Evolutionary conservation across 805 yeast species (phyloP).

Genomic region (Metschnikowia bowlesiae): DNA sequence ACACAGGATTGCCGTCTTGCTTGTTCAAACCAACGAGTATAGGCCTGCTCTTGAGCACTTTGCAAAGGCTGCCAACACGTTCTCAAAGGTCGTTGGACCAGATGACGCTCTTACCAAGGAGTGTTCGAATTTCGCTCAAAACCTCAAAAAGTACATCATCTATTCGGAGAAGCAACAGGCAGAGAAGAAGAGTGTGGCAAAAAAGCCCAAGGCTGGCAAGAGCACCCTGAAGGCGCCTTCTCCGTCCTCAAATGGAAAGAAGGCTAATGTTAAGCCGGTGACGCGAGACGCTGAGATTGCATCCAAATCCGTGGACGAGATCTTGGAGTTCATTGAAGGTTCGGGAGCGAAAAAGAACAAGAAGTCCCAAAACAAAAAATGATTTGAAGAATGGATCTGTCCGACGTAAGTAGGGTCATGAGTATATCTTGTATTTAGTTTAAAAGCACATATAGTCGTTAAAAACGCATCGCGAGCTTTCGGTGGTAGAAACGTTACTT

Average conservation of each 20-base stretch:
- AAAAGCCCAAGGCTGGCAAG: constrained; percentile 17
- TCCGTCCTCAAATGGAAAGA: constrained; percentile 11
- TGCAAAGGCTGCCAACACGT: constrained; percentile 51
- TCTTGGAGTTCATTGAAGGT: constrained; percentile 65
- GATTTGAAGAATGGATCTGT: not conserved
- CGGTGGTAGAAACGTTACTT: not conserved
- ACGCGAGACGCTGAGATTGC: constrained; percentile 52
- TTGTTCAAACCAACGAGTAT: constrained; percentile 49
- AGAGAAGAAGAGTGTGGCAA: constrained; percentile 24
- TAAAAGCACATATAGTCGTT: constrained; percentile 1
- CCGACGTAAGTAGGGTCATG: not conserved
- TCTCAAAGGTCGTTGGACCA: constrained; percentile 58
- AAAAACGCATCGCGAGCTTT: not conserved
- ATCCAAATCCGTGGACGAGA: constrained; percentile 64
- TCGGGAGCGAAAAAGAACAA: constrained; percentile 9
- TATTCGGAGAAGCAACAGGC: constrained; percentile 39
- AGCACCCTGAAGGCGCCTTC: constrained; percentile 13
- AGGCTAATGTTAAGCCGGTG: constrained; percentile 11
- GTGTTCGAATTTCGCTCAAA: constrained; percentile 58
- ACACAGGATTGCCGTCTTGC: constrained; percentile 55
- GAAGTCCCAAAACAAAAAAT: constrained; percentile 10
- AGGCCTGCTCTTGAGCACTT: constrained; percentile 55
- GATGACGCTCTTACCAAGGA: constrained; percentile 66
- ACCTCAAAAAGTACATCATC: constrained; percentile 48
- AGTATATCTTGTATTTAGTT: constrained; percentile 3